These are phyloP conservation scores for Euphorbia pulcherrima DNA, from an alignment of 345 rosid species.

Conservation along the genomic window DNA sequence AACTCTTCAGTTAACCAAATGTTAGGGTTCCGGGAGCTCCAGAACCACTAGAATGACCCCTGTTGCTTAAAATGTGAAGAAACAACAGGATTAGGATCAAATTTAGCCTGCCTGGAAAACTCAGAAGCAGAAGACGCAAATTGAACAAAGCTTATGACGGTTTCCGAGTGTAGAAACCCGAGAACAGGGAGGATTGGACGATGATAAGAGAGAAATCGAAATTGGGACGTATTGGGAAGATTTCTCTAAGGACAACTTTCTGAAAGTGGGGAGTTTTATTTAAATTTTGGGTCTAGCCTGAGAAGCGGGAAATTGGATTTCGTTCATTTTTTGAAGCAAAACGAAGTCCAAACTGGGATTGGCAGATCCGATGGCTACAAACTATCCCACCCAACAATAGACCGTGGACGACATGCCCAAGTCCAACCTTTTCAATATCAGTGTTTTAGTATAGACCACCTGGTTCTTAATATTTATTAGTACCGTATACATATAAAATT, in stretches of 20 bases:
- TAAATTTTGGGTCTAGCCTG: slow-evolving; percentile 13
- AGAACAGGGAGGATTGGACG: neutral
- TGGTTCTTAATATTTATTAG: too few species aligned
- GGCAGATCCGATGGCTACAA: neutral
- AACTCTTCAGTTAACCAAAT: neutral
- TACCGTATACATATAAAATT: too few species aligned
- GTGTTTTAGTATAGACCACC: too few species aligned
- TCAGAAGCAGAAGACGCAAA: neutral
- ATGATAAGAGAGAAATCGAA: slow-evolving; percentile 6
- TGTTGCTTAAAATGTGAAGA: neutral
- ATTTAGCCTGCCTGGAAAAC: neutral
- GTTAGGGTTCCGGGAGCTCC: neutral
- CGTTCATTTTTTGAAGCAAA: neutral
- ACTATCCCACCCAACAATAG: too few species aligned
- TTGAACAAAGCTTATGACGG: slow-evolving; percentile 3
- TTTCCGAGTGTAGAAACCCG: slow-evolving; percentile 21
- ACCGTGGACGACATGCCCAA: too few species aligned
- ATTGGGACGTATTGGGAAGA: neutral
- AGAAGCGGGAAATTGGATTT: slow-evolving; percentile 25
- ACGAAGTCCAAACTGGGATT: neutral
- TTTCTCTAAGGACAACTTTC: neutral
- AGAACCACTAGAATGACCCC: neutral
- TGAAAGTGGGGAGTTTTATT: neutral
- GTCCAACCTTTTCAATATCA: too few species aligned
- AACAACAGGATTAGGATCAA: neutral